Percentiles rank a stretch among this genome's conserved stretches.
phyloP scores from a whole-genome alignment of 441 rosid genomes.

The Croton setiger region DNA sequence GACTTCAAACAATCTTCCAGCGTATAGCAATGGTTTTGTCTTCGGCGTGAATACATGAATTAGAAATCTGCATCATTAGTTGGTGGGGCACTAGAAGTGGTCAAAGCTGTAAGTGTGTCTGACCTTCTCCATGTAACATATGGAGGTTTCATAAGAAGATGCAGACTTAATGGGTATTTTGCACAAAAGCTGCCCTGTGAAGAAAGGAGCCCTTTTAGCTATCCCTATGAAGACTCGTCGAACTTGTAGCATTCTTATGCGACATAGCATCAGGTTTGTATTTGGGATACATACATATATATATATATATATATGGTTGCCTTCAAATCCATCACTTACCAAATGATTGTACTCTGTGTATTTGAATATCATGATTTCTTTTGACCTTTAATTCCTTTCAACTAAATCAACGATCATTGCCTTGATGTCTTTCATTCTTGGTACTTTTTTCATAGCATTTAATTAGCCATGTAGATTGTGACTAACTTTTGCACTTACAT shows the following conservation, averaged over 20 bases:
- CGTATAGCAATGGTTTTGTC: constrained; percentile 43
- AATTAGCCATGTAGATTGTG: background rate
- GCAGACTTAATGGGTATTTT: constrained; percentile 38
- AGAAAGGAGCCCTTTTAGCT: constrained; percentile 38
- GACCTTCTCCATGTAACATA: constrained; percentile 35
- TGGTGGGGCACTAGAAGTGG: constrained; percentile 41
- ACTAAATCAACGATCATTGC: background rate
- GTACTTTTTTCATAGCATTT: background rate
- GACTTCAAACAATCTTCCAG: constrained; percentile 41
- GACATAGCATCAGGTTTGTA: constrained; percentile 37
- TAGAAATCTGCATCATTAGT: constrained; percentile 8
- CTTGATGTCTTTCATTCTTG: background rate
- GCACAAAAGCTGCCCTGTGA: constrained; percentile 37
- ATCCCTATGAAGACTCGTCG: constrained; percentile 29
- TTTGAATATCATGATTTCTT: background rate
- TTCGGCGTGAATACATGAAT: constrained; percentile 38
- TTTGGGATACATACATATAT: constrained; percentile 32
- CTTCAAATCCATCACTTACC: background rate
- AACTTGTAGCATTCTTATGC: constrained; percentile 34
- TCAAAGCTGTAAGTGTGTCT: constrained; percentile 33
- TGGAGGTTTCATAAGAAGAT: constrained; percentile 38
- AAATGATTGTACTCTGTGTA: background rate
- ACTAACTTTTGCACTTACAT: background rate
- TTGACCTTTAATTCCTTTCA: background rate
- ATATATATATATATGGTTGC: constrained; percentile 20